phyloP scores from a whole-genome alignment of 345 rosid species.

The Adansonia digitata region DNA sequence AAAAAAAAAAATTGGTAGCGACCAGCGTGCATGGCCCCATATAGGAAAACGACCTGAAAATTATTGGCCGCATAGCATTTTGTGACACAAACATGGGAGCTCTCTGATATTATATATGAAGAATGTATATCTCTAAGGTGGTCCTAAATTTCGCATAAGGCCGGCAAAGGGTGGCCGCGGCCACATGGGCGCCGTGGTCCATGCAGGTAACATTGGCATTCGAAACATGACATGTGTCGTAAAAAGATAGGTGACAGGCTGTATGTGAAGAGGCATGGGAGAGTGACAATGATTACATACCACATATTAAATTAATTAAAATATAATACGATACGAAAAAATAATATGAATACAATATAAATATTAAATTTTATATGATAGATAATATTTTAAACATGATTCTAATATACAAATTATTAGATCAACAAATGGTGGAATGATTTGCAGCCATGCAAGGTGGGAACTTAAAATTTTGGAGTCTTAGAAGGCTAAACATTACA shows the following conservation, averaged over 20 bases:
- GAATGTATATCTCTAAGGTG: conserved; percentile 18
- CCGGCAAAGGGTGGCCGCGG: conserved; percentile 42
- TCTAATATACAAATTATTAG: too few relatives aligned
- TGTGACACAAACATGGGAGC: conserved; percentile 4
- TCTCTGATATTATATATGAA: background rate
- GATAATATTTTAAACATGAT: too few relatives aligned
- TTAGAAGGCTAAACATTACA: background rate
- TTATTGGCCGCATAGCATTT: conserved; percentile 25
- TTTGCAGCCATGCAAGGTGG: background rate
- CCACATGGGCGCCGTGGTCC: conserved; percentile 58
- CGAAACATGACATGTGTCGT: conserved; percentile 1
- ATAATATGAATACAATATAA: too few relatives aligned
- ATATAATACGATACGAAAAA: too few relatives aligned
- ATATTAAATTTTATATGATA: too few relatives aligned
- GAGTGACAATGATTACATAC: too few relatives aligned
- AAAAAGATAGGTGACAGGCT: conserved; percentile 32
- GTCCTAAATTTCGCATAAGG: conserved; percentile 22
- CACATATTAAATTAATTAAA: too few relatives aligned
- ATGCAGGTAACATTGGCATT: background rate
- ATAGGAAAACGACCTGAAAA: conserved; percentile 35
- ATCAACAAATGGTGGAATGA: too few relatives aligned
- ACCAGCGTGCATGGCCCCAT: too few relatives aligned
- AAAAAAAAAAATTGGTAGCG: too few relatives aligned
- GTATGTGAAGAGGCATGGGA: conserved; percentile 18
- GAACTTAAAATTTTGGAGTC: background rate